phyloP scores from a whole-genome alignment of 139 green algal genomes.

The Chlorella sp. region DNA sequence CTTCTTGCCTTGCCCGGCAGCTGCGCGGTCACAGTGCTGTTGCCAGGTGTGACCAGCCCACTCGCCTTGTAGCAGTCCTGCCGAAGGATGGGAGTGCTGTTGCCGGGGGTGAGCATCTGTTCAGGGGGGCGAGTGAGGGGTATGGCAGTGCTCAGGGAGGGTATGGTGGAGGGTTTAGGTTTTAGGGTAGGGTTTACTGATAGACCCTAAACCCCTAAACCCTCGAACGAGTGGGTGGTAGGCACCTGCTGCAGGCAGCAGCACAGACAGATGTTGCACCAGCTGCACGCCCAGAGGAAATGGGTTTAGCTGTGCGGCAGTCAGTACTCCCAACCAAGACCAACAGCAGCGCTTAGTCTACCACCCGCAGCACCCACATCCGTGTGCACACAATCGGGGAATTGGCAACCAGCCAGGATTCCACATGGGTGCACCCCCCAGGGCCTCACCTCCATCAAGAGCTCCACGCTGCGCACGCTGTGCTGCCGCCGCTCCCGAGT shows the following conservation, averaged over 20 bases:
- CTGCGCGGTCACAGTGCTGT: neutral
- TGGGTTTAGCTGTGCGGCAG: no score
- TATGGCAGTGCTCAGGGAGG: neutral
- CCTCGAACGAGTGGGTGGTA: no score
- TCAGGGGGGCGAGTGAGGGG: neutral
- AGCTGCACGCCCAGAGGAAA: no score
- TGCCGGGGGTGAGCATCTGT: neutral
- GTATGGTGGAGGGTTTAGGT: no score
- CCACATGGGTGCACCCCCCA: neutral
- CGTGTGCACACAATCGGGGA: no score
- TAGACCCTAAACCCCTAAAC: no score
- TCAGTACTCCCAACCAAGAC: no score
- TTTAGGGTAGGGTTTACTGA: no score
- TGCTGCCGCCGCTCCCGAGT: neutral
- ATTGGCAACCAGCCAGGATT: no score
- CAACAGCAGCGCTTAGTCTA: neutral
- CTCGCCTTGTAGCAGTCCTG: slow-evolving; percentile 7
- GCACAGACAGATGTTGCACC: no score
- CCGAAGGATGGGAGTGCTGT: neutral
- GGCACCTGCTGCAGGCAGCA: no score
- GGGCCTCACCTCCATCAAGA: neutral
- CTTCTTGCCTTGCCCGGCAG: neutral
- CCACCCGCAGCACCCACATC: no score
- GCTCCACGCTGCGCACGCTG: neutral
- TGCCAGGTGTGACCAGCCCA: neutral